A percentile compares a stretch with the other conserved stretches of the same genome.
Conservation (phyloP, 306 rosid genomes). For the Corylus americana region DNA sequence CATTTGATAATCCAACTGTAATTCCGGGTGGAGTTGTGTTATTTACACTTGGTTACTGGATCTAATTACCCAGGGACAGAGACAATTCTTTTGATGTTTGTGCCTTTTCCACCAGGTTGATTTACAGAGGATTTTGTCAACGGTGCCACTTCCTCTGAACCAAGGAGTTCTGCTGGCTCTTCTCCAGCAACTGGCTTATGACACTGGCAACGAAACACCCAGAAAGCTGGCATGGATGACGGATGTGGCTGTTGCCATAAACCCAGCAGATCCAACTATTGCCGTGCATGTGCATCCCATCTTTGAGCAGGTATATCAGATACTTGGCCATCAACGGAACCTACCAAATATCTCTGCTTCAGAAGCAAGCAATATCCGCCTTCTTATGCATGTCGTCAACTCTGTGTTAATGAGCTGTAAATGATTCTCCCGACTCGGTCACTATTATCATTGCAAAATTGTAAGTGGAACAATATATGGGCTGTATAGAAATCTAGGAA, state of each 20-base stretch:
- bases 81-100: slow-evolving; percentile 17
- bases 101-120: slow-evolving; percentile 52
- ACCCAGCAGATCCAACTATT: slow-evolving; percentile 59
- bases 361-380: slow-evolving; percentile 57
- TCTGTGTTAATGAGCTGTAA: slow-evolving; percentile 66
- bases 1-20: not conserved
- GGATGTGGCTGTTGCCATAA: slow-evolving; percentile 58
- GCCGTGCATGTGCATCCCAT: slow-evolving; percentile 45
- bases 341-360: slow-evolving; percentile 47
- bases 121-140: slow-evolving; percentile 50
- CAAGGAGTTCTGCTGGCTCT: slow-evolving; percentile 77
- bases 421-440: slow-evolving; percentile 37
- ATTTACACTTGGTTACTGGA: slow-evolving; percentile 10
- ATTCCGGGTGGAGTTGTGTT: not conserved
- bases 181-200: slow-evolving; percentile 69
- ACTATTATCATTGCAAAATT: slow-evolving; percentile 28
- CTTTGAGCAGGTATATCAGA: slow-evolving; percentile 57
- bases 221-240: slow-evolving; percentile 69
- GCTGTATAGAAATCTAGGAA: slow-evolving; percentile 46
- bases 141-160: slow-evolving; percentile 61
- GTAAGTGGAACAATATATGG: slow-evolving; percentile 23
- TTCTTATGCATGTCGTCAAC: slow-evolving; percentile 72
- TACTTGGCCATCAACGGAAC: slow-evolving; percentile 49
- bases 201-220: slow-evolving; percentile 44
- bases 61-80: slow-evolving; percentile 2